These are phyloP conservation scores for Isoetes taiwanensis DNA, from an alignment of 75 land plant genomes.

Conservation along the genomic window DNA sequence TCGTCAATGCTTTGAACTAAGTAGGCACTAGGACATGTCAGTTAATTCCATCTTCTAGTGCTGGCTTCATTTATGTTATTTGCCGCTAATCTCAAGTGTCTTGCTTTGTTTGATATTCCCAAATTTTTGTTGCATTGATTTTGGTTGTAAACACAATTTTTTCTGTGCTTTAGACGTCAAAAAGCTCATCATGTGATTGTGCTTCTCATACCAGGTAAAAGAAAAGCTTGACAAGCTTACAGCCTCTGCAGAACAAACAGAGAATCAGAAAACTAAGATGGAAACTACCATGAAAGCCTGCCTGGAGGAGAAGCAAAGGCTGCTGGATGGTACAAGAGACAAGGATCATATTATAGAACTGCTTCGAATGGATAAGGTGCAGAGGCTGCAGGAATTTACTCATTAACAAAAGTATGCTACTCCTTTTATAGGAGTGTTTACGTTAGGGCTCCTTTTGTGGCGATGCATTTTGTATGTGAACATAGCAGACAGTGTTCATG, in stretches of 20 bases:
- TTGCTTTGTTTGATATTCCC: no score
- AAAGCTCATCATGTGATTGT: no score
- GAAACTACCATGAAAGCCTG: conserved; percentile 7
- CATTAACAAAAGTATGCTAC: background rate
- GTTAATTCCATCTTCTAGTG: no score
- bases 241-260: conserved; percentile 2
- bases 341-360: conserved; percentile 19
- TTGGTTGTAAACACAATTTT: no score
- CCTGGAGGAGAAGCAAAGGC: conserved; percentile 10
- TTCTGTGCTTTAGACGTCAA: no score
- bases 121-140: no score
- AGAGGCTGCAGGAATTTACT: background rate
- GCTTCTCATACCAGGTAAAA: conserved; percentile 15
- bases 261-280: conserved; percentile 14
- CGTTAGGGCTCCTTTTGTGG: no score
- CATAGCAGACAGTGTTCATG: background rate
- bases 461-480: no score
- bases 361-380: conserved; percentile 24
- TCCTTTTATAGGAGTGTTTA: background rate
- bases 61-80: no score
- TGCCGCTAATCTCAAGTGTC: no score
- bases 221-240: conserved; percentile 14
- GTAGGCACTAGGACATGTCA: no score
- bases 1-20: no score
- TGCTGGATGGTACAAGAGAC: conserved; percentile 11